Conservation (phyloP, 1,139 yeast species). For the Saccharomyces hybrid region DNA sequence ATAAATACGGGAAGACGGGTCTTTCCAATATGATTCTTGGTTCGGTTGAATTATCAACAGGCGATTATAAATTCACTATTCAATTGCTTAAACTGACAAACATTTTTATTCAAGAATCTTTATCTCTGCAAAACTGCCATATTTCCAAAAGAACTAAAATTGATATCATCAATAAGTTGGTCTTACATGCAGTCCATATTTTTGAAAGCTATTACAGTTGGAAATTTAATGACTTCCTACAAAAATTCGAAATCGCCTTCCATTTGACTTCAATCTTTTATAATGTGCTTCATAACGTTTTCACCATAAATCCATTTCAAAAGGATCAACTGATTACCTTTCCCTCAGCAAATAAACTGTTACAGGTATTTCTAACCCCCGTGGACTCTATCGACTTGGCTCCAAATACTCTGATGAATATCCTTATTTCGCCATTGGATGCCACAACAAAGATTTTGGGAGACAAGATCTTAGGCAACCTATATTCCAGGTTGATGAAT, state of each 20-base stretch:
- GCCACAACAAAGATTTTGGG: conserved; percentile 15
- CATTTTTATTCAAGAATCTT: conserved; percentile 47
- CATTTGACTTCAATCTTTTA: conserved; percentile 50
- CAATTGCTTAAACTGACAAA: conserved; percentile 50
- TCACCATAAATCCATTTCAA: conserved; percentile 44
- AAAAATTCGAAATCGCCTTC: conserved; percentile 58
- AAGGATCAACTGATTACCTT: neutral
- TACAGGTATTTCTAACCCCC: conserved; percentile 50
- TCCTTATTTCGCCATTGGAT: conserved; percentile 36
- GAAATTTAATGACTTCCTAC: conserved; percentile 49
- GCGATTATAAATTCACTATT: conserved; percentile 58
- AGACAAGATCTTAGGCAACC: conserved; percentile 15
- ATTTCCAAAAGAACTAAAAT: conserved; percentile 43
- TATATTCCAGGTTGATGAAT: conserved; percentile 26
- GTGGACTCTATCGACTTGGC: conserved; percentile 48
- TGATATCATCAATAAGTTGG: conserved; percentile 49
- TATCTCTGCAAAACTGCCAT: conserved; percentile 29
- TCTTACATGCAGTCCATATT: conserved; percentile 51
- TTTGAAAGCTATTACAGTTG: conserved; percentile 72
- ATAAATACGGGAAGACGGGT: conserved; percentile 64
- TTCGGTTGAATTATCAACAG: conserved; percentile 63
- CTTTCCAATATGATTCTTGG: conserved; percentile 57
- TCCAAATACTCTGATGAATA: conserved; percentile 38
- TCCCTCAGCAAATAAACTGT: conserved; percentile 41
- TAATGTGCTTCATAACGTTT: conserved; percentile 47